Evolutionary conservation across 306 rosid genomes (phyloP).

Genomic region (Myrica gale): DNA sequence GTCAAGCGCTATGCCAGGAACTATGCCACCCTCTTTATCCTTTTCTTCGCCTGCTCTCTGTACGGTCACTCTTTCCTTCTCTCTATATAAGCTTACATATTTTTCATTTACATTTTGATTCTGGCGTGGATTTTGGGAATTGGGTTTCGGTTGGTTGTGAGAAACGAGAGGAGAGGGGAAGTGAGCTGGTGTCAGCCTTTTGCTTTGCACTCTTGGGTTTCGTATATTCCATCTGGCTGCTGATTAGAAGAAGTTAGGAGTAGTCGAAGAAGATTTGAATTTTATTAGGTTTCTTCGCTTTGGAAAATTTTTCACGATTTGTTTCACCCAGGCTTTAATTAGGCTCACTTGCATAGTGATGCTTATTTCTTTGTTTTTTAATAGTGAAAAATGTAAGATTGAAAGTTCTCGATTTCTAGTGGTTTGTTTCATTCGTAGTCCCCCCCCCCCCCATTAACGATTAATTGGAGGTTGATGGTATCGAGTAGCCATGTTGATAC

Average conservation of each 20-base stretch:
- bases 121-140: conserved; percentile 11
- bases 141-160: conserved; percentile 6
- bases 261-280: neutral
- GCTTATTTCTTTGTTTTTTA: neutral
- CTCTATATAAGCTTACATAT: neutral
- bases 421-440: neutral
- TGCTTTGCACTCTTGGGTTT: neutral
- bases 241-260: neutral
- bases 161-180: neutral
- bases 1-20: conserved; percentile 88
- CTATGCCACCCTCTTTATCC: conserved; percentile 67
- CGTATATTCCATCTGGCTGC: neutral
- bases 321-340: too few relatives aligned
- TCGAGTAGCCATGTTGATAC: neutral
- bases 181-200: neutral
- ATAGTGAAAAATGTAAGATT: neutral
- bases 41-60: conserved; percentile 75
- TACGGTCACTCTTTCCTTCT: conserved; percentile 29
- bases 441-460: neutral
- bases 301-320: neutral
- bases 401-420: neutral
- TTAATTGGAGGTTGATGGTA: neutral
- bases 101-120: neutral
- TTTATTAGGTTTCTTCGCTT: neutral
- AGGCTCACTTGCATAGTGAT: neutral